Conservation (phyloP, 768 basidiomycete genomes). For the Mycena maculata region DNA sequence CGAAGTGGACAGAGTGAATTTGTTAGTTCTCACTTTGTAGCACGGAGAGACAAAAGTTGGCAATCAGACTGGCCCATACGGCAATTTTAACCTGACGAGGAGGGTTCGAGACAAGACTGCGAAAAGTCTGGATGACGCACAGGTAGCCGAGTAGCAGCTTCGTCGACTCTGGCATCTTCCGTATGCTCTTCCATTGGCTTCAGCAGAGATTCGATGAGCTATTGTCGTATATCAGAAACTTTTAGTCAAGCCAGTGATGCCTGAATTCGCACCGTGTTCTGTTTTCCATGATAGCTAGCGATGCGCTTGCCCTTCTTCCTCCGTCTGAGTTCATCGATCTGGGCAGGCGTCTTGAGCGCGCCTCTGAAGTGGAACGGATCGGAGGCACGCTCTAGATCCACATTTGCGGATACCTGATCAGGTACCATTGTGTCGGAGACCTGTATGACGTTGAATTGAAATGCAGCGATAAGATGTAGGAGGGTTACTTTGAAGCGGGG, state of each 20-base stretch:
- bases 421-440: slow-evolving; percentile 64
- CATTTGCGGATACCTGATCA: slow-evolving; percentile 50
- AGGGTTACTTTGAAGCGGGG: slow-evolving; percentile 40
- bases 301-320: slow-evolving; percentile 70
- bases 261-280: slow-evolving; percentile 71
- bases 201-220: slow-evolving; percentile 89
- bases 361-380: slow-evolving; percentile 79
- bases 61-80: slow-evolving; percentile 82
- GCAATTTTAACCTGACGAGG: slow-evolving; percentile 83
- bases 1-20: not conserved
- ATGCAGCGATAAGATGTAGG: slow-evolving; percentile 19
- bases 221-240: not conserved
- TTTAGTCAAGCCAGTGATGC: not conserved
- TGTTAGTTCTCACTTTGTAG: slow-evolving; percentile 66
- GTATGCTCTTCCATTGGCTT: slow-evolving; percentile 94
- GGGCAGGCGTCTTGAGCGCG: slow-evolving; percentile 69
- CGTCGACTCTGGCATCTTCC: slow-evolving; percentile 79
- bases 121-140: slow-evolving; percentile 53
- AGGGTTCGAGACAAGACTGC: not conserved
- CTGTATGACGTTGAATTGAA: slow-evolving; percentile 42
- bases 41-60: slow-evolving; percentile 78
- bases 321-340: slow-evolving; percentile 72
- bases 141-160: slow-evolving; percentile 72
- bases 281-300: slow-evolving; percentile 73
- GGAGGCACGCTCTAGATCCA: slow-evolving; percentile 49